Conservation (phyloP, 2,329 filamentous ascomycete species). For the Didymella arachidicola region DNA sequence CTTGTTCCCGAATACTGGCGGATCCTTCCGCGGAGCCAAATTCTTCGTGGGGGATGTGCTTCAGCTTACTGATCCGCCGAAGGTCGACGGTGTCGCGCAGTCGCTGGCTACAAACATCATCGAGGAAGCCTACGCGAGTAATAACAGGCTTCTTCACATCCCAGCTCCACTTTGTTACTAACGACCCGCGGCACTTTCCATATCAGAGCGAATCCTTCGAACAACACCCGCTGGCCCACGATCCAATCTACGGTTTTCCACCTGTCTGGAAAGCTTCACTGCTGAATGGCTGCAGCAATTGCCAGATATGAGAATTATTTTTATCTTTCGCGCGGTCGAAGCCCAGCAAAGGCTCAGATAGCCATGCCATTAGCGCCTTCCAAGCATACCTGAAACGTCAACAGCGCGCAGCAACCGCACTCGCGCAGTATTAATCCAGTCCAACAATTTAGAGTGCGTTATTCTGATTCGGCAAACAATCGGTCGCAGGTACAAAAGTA, state of each 20-base stretch:
- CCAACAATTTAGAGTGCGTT: not conserved
- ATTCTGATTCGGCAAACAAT: constrained; percentile 11
- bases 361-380: constrained; percentile 15
- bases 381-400: constrained; percentile 18
- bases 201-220: constrained; percentile 14
- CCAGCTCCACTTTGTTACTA: constrained; percentile 19
- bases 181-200: constrained; percentile 15
- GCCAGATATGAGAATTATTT: not conserved
- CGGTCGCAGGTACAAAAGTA: constrained; percentile 1
- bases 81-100: not conserved
- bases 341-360: constrained; percentile 2
- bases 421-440: not conserved
- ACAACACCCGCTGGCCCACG: constrained; percentile 2
- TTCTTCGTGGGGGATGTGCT: constrained; percentile 1
- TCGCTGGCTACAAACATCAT: not conserved
- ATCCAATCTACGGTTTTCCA: not conserved
- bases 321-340: not conserved
- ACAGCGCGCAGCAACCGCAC: constrained; percentile 20
- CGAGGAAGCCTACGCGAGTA: constrained; percentile 7
- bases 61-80: constrained; percentile 1
- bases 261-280: not conserved
- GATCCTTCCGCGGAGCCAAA: constrained; percentile 3
- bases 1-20: constrained; percentile 1
- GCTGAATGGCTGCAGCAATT: not conserved
- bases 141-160: constrained; percentile 2